Evolutionary conservation across 2,329 filamentous ascomycete genomes (phyloP).

Genomic region (Fusarium acutatum): DNA sequence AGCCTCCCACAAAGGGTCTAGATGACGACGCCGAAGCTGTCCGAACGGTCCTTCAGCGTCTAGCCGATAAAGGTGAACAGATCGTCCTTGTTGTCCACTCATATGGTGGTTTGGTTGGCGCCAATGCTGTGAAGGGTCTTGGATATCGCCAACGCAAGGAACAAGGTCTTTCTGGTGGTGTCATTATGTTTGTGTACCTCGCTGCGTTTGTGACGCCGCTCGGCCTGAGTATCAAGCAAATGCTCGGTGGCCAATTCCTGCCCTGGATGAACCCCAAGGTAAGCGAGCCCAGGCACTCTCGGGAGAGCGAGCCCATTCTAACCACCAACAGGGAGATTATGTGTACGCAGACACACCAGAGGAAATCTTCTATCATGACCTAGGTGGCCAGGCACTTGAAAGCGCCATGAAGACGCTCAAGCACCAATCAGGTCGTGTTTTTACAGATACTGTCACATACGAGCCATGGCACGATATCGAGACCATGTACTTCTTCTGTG

Average conservation of each 20-base stretch:
- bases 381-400: slow-evolving; percentile 15
- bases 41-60: slow-evolving; percentile 35
- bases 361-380: slow-evolving; percentile 40
- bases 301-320: neutral
- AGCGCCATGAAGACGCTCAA: slow-evolving; percentile 12
- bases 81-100: slow-evolving; percentile 55
- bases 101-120: slow-evolving; percentile 53
- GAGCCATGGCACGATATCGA: slow-evolving; percentile 43
- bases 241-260: slow-evolving; percentile 36
- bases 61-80: slow-evolving; percentile 49
- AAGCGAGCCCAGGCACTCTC: neutral
- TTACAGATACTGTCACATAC: slow-evolving; percentile 34
- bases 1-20: slow-evolving; percentile 37
- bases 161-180: slow-evolving; percentile 48
- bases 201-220: slow-evolving; percentile 45
- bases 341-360: slow-evolving; percentile 16
- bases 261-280: slow-evolving; percentile 44
- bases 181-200: slow-evolving; percentile 49
- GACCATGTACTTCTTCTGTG: slow-evolving; percentile 38
- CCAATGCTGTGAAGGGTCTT: slow-evolving; percentile 49
- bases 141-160: slow-evolving; percentile 45
- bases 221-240: slow-evolving; percentile 37
- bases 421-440: slow-evolving; percentile 26
- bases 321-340: slow-evolving; percentile 4
- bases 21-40: slow-evolving; percentile 46